Conservation (phyloP, 495 filamentous ascomycete species). For the Hyaloscypha bicolor region DNA sequence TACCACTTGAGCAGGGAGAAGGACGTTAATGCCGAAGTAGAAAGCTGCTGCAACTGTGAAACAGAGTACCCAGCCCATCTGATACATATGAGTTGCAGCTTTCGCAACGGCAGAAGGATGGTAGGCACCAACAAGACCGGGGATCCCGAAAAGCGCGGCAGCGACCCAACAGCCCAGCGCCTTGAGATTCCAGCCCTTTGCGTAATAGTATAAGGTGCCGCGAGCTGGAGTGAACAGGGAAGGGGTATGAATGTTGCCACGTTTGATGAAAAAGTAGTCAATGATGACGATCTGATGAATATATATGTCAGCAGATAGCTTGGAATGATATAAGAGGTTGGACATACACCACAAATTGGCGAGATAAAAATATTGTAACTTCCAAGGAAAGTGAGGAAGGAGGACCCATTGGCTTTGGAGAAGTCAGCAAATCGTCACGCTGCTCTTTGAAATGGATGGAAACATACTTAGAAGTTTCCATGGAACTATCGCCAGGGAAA, state of each 20-base stretch:
- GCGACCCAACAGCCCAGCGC: background rate
- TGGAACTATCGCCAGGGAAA: background rate
- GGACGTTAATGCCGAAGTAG: background rate
- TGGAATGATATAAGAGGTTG: background rate
- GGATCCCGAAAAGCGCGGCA: background rate
- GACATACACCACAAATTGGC: conserved; percentile 4
- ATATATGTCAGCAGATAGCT: background rate
- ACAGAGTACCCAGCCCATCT: conserved; percentile 1
- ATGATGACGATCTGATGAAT: background rate
- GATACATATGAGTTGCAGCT: background rate
- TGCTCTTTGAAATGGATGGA: background rate
- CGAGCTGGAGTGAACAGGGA: background rate
- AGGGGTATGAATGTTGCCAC: conserved; percentile 1
- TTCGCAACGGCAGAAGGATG: background rate
- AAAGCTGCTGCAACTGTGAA: background rate
- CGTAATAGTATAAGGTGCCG: background rate
- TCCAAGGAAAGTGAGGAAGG: conserved; percentile 7
- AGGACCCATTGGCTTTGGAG: background rate
- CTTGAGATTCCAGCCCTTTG: conserved; percentile 3
- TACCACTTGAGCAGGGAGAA: background rate
- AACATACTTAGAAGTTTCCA: conserved; percentile 3
- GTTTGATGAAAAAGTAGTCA: conserved; percentile 8
- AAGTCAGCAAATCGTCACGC: background rate
- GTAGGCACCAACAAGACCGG: background rate
- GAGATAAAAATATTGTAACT: conserved; percentile 6